phyloP scores from a whole-genome alignment of 345 rosid species.

The Hibiscus tridactylites region DNA sequence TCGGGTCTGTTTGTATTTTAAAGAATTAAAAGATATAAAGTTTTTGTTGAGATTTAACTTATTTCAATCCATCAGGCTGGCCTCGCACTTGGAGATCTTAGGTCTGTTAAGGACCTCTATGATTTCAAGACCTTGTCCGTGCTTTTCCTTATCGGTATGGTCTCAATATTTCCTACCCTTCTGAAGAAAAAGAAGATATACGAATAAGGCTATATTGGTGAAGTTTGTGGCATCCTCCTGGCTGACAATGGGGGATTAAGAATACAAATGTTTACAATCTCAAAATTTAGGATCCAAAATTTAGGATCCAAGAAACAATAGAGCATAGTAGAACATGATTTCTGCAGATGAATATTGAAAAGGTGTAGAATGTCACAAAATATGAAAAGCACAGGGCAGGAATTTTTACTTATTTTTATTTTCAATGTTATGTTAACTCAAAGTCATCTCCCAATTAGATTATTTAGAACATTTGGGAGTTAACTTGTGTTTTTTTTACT shows the following conservation, averaged over 20 bases:
- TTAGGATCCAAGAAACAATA: slow-evolving; percentile 7
- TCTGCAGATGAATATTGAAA: not conserved
- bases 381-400: not conserved
- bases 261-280: slow-evolving; percentile 10
- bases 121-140: slow-evolving; percentile 69
- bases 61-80: slow-evolving; percentile 46
- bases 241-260: not conserved
- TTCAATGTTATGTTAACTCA: slow-evolving; percentile 6
- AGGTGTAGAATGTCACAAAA: not conserved
- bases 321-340: not conserved
- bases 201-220: slow-evolving; percentile 29
- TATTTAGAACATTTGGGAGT: slow-evolving; percentile 20
- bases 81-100: slow-evolving; percentile 77
- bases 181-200: slow-evolving; percentile 64
- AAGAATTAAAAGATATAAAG: not conserved
- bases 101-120: slow-evolving; percentile 71
- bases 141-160: slow-evolving; percentile 67
- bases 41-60: not conserved
- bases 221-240: not conserved
- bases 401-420: not conserved
- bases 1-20: not conserved
- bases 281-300: slow-evolving; percentile 13
- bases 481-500: not conserved
- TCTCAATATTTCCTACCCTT: slow-evolving; percentile 63
- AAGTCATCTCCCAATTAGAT: slow-evolving; percentile 24